Percentiles rank a stretch among this genome's conserved stretches.
phyloP scores from a whole-genome alignment of 352 stramenopile genomes.

The Globisporangium paddicum region DNA sequence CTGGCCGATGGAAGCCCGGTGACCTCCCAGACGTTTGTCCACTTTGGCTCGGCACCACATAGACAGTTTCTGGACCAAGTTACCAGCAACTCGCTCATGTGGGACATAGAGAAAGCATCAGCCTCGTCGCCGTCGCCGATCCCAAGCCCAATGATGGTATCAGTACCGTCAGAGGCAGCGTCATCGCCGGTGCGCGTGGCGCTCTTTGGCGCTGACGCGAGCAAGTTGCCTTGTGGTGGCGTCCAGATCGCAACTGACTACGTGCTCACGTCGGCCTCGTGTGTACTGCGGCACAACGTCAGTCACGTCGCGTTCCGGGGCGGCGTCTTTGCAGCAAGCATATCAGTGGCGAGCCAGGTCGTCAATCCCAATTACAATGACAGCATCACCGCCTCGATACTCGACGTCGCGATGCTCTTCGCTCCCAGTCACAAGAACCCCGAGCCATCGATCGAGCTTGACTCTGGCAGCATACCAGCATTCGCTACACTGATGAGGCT shows the following conservation, averaged over 20 bases:
- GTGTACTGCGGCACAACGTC: background rate
- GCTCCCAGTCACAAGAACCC: background rate
- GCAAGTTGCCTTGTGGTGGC: background rate
- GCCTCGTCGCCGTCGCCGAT: background rate
- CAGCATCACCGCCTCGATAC: background rate
- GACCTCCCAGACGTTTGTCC: background rate
- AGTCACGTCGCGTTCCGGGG: background rate
- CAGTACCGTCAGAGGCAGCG: background rate
- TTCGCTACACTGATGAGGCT: background rate
- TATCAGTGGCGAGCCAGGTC: background rate
- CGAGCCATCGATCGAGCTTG: background rate
- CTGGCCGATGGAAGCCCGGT: background rate
- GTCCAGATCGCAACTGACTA: slow-evolving; percentile 4
- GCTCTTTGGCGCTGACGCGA: background rate
- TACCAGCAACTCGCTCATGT: background rate
- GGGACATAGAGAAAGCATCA: background rate
- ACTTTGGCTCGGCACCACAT: background rate
- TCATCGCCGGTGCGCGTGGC: background rate
- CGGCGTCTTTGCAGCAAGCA: background rate
- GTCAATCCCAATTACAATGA: background rate
- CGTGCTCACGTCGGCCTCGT: slow-evolving; percentile 10
- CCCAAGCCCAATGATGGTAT: background rate
- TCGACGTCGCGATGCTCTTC: slow-evolving; percentile 7
- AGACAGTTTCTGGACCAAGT: background rate
- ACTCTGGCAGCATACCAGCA: background rate